phyloP scores from a whole-genome alignment of 352 stramenopile species.

The Phytophthora macrochlamydospora region DNA sequence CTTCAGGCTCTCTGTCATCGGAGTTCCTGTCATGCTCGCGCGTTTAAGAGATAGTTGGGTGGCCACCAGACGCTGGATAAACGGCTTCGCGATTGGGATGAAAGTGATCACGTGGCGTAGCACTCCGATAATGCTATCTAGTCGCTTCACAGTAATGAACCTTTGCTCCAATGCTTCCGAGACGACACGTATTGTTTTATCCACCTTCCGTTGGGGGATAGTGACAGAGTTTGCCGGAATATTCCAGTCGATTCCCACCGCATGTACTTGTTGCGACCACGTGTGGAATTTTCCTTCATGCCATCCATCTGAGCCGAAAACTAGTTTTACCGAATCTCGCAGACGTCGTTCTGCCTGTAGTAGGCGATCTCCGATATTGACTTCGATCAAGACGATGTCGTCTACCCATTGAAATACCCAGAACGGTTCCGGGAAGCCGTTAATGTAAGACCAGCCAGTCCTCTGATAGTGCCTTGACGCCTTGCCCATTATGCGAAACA shows the following conservation, averaged over 20 bases:
- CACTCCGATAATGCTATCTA: conserved; percentile 4
- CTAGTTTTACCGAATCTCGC: conserved; percentile 10
- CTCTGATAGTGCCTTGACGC: conserved; percentile 4
- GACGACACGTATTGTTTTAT: neutral
- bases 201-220: conserved; percentile 10
- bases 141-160: conserved; percentile 2
- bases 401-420: conserved; percentile 11
- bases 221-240: conserved; percentile 1
- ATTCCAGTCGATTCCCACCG: conserved; percentile 11
- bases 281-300: conserved; percentile 10
- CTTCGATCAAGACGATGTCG: conserved; percentile 9
- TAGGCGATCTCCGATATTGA: neutral
- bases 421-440: conserved; percentile 1
- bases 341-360: neutral
- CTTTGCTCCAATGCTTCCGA: neutral
- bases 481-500: conserved; percentile 2
- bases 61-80: conserved; percentile 5
- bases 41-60: neutral
- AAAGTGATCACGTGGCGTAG: conserved; percentile 10
- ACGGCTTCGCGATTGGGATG: conserved; percentile 7
- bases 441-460: neutral
- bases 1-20: conserved; percentile 3
- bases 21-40: neutral
- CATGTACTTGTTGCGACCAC: neutral
- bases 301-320: conserved; percentile 15